Percentiles rank a stretch among this genome's conserved stretches.
phyloP scores from a whole-genome alignment of 768 basidiomycete genomes.

The Coprinopsis sp. region DNA sequence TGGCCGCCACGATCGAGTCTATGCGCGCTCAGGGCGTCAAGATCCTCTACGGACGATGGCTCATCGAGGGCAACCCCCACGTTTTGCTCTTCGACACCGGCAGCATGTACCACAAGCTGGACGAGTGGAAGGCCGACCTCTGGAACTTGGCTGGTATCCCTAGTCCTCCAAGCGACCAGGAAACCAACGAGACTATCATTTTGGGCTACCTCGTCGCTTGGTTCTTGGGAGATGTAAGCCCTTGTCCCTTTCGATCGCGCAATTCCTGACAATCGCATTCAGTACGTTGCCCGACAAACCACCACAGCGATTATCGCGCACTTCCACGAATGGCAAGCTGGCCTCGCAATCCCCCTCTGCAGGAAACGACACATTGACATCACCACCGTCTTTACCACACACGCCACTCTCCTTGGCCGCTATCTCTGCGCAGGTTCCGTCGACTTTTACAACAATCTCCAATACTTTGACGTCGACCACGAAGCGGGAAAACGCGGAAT shows the following conservation, averaged over 20 bases:
- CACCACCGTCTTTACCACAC: conserved; percentile 97
- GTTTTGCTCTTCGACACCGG: conserved; percentile 96
- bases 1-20: conserved; percentile 68
- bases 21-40: conserved; percentile 94
- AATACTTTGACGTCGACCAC: conserved; percentile 99
- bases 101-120: conserved; percentile 78
- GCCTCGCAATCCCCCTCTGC: conserved; percentile 90
- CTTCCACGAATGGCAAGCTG: conserved; percentile 99
- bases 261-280: conserved; percentile 11
- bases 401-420: conserved; percentile 95
- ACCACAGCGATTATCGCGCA: conserved; percentile 90
- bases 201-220: conserved; percentile 98
- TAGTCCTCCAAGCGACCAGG: conserved; percentile 91
- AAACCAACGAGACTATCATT: conserved; percentile 97
- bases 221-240: conserved; percentile 95
- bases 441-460: conserved; percentile 99
- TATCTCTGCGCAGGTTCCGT: conserved; percentile 98
- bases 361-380: conserved; percentile 97
- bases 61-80: conserved; percentile 93
- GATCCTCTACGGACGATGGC: conserved; percentile 93
- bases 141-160: conserved; percentile 99
- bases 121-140: conserved; percentile 98
- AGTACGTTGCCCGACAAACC: conserved; percentile 82
- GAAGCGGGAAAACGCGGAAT: conserved; percentile 99
- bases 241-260: conserved; percentile 5